A percentile compares a stretch with the other conserved stretches of the same genome.
phyloP scores from a whole-genome alignment of 768 basidiomycete genomes.

The Termitomyces sp. region DNA sequence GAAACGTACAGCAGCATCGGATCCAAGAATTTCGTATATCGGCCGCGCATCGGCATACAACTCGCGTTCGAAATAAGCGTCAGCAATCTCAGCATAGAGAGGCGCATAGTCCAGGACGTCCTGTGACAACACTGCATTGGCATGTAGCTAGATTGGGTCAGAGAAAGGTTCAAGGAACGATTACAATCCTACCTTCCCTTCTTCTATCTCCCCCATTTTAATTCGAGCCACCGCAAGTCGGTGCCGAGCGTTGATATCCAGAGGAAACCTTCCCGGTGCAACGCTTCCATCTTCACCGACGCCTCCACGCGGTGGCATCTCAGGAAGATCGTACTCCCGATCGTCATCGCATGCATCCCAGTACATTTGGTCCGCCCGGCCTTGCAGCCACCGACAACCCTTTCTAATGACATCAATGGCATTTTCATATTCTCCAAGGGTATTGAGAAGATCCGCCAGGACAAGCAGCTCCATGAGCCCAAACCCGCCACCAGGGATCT shows the following conservation, averaged over 20 bases:
- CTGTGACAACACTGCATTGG: constrained; percentile 60
- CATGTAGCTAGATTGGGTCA: constrained; percentile 55
- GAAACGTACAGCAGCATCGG: constrained; percentile 58
- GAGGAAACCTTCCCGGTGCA: constrained; percentile 49
- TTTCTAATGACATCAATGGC: constrained; percentile 64
- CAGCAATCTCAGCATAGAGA: constrained; percentile 79
- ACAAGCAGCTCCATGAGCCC: constrained; percentile 68
- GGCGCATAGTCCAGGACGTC: constrained; percentile 74
- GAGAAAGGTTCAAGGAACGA: background rate
- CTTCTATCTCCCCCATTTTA: constrained; percentile 70
- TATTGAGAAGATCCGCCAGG: constrained; percentile 80
- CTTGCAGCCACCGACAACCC: constrained; percentile 91
- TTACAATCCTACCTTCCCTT: constrained; percentile 64
- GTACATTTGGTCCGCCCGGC: constrained; percentile 59
- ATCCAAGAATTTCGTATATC: constrained; percentile 75
- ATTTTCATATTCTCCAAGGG: constrained; percentile 57
- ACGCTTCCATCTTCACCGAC: constrained; percentile 38
- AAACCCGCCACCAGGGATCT: constrained; percentile 46
- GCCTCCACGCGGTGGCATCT: constrained; percentile 19
- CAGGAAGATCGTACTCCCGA: constrained; percentile 70
- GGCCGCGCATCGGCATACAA: constrained; percentile 75
- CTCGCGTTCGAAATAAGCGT: constrained; percentile 73
- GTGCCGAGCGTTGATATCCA: constrained; percentile 78
- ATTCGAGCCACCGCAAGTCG: constrained; percentile 79
- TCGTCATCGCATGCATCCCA: constrained; percentile 88